A percentile compares a stretch with the other conserved stretches of the same genome.
Conservation (phyloP, 768 basidiomycete genomes). For the Rhodotorula taiwanensis region DNA sequence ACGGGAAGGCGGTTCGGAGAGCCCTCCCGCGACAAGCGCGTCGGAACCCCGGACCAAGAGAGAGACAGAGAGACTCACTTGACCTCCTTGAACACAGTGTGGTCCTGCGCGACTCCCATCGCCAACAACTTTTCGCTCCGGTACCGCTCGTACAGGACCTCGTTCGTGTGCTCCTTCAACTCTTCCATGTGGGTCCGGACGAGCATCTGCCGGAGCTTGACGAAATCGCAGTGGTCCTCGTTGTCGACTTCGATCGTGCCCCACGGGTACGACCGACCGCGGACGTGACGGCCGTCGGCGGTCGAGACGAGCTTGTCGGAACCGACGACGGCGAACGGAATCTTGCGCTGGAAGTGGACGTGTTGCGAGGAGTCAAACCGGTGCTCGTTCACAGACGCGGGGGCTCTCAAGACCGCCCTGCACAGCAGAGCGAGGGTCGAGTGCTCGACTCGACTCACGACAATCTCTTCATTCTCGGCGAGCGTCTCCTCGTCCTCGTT, state of each 20-base stretch:
- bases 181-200: slow-evolving; percentile 99
- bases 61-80: slow-evolving; percentile 60
- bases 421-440: background rate
- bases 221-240: slow-evolving; percentile 97
- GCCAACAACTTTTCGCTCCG: slow-evolving; percentile 88
- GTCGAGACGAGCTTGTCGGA: slow-evolving; percentile 76
- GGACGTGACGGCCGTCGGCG: slow-evolving; percentile 81
- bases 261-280: slow-evolving; percentile 96
- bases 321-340: slow-evolving; percentile 96
- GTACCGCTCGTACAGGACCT: slow-evolving; percentile 96
- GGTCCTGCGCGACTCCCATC: slow-evolving; percentile 98
- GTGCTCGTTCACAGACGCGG: too few species aligned
- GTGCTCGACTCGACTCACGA: slow-evolving; percentile 41
- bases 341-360: slow-evolving; percentile 59
- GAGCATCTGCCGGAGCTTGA: slow-evolving; percentile 98
- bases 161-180: slow-evolving; percentile 91
- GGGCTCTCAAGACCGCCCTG: too few species aligned
- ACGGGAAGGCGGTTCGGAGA: slow-evolving; percentile 5
- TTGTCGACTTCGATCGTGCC: slow-evolving; percentile 99
- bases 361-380: background rate
- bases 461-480: slow-evolving; percentile 92
- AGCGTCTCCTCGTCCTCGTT: slow-evolving; percentile 98
- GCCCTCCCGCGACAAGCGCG: background rate
- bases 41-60: background rate
- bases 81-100: slow-evolving; percentile 96